Base-by-base conservation (phyloP, 2,329 filamentous ascomycete species). In the Colletotrichum shisoi region DNA sequence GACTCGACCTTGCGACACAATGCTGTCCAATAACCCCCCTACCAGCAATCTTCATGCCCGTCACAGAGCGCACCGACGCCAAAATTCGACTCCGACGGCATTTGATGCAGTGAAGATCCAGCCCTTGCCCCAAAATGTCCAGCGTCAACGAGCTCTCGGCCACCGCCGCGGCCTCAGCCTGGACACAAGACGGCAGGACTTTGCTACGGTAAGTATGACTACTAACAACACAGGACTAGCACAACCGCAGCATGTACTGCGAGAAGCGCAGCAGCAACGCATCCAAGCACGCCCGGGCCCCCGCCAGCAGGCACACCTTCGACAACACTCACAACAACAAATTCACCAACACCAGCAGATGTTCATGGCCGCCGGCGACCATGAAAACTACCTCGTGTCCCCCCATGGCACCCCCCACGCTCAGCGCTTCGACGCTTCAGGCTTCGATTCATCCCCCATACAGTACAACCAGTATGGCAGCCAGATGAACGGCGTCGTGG, bases 211-310 rank as follows among this genome's bases (percentile, higher is more conserved):
- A 83, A 84, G 82, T 81, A 83, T 79, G 71, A 73, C 75, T 78
- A 84, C 82, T 81, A 87, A 82, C 77, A 77, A 82, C 77, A 77
- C 81, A 83, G 82, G 82, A 85, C 80, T 83, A 83, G 75, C 82
- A 81, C 79, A 65, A 68, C 82, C 83, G 86, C 91, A 94, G 87
- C 90, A 93, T 86, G 85, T 88, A 82, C 86, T 93, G 89, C 91
- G 90, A 90, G 91, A 92, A 91, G 86, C 90, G 89, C 92, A 94
- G 87, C 88, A 92, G 89, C 91, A 93, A 84, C 88, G 87, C 86
- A 86, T 88, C 70, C 78, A 80, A 86, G 87, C 87, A 87, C 89
- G 91, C 88, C 90, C 90, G 87, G 89, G 90, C 86, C 84, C 77
- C 66, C 68, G 71, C 68, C 79, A 79, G 75, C 74, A 79, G 68